Conservation (phyloP, 2,329 filamentous ascomycete species). For the Phyllosticta citrichinensis region DNA sequence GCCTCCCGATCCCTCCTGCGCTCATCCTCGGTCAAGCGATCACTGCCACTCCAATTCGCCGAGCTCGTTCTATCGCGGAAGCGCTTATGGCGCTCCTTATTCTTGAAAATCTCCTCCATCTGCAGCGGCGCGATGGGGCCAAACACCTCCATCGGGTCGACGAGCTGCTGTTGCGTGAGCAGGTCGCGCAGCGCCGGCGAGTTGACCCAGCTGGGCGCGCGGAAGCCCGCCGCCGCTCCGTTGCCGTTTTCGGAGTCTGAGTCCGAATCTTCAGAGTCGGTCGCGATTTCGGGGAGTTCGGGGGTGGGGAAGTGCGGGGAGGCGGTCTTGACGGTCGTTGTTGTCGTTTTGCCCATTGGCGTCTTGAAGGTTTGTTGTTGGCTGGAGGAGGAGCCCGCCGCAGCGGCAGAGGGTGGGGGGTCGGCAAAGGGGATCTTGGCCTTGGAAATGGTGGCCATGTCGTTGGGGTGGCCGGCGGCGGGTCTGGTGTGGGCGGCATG, state of each 20-base stretch:
- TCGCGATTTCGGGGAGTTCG: conserved; percentile 90
- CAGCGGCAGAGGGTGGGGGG: conserved; percentile 12
- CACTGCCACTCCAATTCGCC: conserved; percentile 76
- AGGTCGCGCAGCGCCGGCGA: conserved; percentile 70
- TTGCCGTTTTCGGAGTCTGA: conserved; percentile 31
- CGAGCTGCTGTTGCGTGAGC: conserved; percentile 69
- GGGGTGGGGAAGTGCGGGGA: conserved; percentile 83
- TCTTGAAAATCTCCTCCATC: conserved; percentile 96
- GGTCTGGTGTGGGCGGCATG: conserved; percentile 53
- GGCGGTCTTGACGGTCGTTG: conserved; percentile 53
- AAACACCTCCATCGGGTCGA: conserved; percentile 80
- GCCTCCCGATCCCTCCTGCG: conserved; percentile 70
- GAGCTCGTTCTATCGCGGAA: conserved; percentile 88
- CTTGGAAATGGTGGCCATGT: conserved; percentile 81
- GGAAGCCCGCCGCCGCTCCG: conserved; percentile 30
- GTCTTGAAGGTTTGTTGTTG: conserved; percentile 51
- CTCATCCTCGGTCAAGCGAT: conserved; percentile 79
- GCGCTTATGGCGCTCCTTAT: conserved; percentile 73
- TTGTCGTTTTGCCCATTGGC: conserved; percentile 42
- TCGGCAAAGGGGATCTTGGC: conserved; percentile 85
- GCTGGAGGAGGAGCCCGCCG: conserved; percentile 6
- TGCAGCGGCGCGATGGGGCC: conserved; percentile 78
- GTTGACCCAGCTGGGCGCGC: conserved; percentile 75
- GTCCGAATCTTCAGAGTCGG: conserved; percentile 79
- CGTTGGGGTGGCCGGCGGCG: conserved; percentile 57